Conservation (phyloP, 2,329 filamentous ascomycete genomes). For the Aspergillus sp. region DNA sequence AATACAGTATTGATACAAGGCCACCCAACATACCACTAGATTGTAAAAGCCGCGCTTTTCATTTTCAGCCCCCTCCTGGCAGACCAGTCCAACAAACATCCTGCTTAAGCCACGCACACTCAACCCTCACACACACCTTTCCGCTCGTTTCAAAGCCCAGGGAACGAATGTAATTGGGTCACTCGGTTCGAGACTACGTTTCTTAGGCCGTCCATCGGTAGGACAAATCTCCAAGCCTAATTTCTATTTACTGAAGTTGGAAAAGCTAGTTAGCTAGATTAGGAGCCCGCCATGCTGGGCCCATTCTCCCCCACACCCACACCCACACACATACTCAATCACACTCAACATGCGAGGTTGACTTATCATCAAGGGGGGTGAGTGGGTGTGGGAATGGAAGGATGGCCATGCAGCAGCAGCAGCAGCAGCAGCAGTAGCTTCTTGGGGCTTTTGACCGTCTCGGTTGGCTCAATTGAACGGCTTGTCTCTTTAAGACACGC, state of each 20-base stretch:
- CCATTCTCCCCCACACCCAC: slow-evolving; percentile 5
- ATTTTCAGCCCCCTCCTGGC: slow-evolving; percentile 5
- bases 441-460: background rate
- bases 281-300: slow-evolving; percentile 3
- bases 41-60: background rate
- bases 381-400: background rate
- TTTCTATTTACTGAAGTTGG: background rate
- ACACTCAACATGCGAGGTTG: slow-evolving; percentile 8
- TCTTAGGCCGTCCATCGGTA: slow-evolving; percentile 8
- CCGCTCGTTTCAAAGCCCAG: slow-evolving; percentile 16
- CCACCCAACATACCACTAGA: slow-evolving; percentile 1
- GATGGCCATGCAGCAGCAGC: slow-evolving; percentile 5
- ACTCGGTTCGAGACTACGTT: slow-evolving; percentile 14
- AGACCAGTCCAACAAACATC: slow-evolving; percentile 6
- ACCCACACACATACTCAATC: background rate
- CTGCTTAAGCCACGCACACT: slow-evolving; percentile 14
- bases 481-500: background rate
- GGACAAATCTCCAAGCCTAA: slow-evolving; percentile 3
- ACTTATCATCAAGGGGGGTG: slow-evolving; percentile 4
- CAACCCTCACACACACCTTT: background rate
- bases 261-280: slow-evolving; percentile 2
- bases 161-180: slow-evolving; percentile 5
- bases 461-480: slow-evolving; percentile 5
- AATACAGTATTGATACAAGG: background rate
- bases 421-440: too few species aligned